Evolutionary conservation across 768 basidiomycete species (phyloP).

Genomic region (Podaxis mareebaensis): DNA sequence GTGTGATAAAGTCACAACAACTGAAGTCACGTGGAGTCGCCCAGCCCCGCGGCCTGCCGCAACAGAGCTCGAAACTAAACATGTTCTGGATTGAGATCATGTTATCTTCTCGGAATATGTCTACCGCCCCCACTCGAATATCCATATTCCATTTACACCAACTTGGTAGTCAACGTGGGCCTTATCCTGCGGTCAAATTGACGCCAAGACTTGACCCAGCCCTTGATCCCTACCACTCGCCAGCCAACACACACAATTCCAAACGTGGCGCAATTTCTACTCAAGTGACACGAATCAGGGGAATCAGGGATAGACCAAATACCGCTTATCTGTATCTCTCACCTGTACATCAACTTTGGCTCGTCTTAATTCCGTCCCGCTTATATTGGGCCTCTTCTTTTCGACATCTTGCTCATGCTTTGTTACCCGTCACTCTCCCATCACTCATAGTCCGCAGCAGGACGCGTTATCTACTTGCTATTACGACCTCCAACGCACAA

Average conservation of each 20-base stretch:
- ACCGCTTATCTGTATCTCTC: background rate
- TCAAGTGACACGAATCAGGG: background rate
- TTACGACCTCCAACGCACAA: background rate
- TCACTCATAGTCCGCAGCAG: background rate
- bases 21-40: background rate
- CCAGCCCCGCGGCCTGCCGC: background rate
- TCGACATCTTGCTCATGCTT: background rate
- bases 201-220: background rate
- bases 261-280: background rate
- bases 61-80: background rate
- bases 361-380: constrained; percentile 3
- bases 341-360: background rate
- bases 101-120: background rate
- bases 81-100: background rate
- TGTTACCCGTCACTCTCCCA: background rate
- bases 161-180: background rate
- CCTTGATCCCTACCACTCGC: background rate
- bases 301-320: background rate
- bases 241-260: background rate
- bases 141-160: background rate
- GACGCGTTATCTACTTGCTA: background rate
- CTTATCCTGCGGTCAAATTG: background rate
- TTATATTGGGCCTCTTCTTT: background rate
- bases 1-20: background rate
- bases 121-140: background rate